Evolutionary conservation across 441 rosid species (phyloP).

Genomic region (Hypseocharis bilobata): DNA sequence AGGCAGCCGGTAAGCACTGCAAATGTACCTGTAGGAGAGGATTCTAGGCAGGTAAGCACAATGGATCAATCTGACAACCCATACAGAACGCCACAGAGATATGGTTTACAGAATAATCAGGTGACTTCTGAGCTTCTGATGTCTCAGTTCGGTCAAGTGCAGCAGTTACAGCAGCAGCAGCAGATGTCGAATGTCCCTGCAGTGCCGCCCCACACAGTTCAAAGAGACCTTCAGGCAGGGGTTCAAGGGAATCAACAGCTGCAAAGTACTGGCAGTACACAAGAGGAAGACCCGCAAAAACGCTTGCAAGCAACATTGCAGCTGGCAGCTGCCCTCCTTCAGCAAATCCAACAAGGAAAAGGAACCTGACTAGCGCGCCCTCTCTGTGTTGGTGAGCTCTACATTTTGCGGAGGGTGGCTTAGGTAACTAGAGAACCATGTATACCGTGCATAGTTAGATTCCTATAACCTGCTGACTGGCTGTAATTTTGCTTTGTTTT

Average conservation of each 20-base stretch:
- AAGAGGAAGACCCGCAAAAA: slow-evolving; percentile 74
- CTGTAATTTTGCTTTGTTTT: not conserved
- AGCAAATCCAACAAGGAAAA: slow-evolving; percentile 84
- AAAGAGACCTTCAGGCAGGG: slow-evolving; percentile 28
- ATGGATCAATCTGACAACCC: slow-evolving; percentile 30
- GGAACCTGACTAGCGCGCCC: slow-evolving; percentile 38
- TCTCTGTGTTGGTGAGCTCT: no score
- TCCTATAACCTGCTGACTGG: not conserved
- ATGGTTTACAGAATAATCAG: slow-evolving; percentile 34
- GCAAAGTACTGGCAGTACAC: slow-evolving; percentile 27
- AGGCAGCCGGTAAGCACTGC: slow-evolving; percentile 35
- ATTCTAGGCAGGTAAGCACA: slow-evolving; percentile 26
- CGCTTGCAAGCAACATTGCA: slow-evolving; percentile 88
- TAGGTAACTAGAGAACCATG: no score
- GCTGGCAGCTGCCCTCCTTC: slow-evolving; percentile 91
- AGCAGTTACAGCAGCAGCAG: slow-evolving; percentile 41
- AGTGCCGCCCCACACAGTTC: slow-evolving; percentile 21
- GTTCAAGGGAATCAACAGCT: slow-evolving; percentile 36
- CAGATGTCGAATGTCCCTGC: slow-evolving; percentile 30
- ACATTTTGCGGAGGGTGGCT: no score
- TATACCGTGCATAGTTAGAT: not conserved
- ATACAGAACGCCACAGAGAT: slow-evolving; percentile 33
- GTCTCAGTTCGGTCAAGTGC: slow-evolving; percentile 43
- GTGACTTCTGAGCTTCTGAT: slow-evolving; percentile 31
- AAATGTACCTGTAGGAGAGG: slow-evolving; percentile 30